Conservation (phyloP, 2,329 filamentous ascomycete genomes). For the Pseudogymnoascus sp. region DNA sequence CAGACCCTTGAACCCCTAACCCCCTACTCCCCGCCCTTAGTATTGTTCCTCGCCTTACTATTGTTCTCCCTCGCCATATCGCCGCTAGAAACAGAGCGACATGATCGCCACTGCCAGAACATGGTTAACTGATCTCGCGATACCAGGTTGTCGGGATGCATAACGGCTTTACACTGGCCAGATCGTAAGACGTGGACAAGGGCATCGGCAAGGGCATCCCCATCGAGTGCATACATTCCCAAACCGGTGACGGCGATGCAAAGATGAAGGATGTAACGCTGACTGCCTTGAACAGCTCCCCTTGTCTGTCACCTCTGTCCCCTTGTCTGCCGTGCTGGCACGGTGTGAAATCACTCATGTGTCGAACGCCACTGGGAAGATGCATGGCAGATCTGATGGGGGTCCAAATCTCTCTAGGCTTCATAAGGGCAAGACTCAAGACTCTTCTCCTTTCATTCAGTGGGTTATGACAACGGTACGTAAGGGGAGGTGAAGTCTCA, state of each 20-base stretch:
- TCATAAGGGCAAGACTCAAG: background rate
- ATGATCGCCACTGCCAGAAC: constrained; percentile 1
- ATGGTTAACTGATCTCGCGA: background rate
- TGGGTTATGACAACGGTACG: background rate
- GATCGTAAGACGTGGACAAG: background rate
- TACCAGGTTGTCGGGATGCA: background rate
- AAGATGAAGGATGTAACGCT: background rate
- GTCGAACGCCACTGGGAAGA: background rate
- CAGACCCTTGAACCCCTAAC: background rate
- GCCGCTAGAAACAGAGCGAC: background rate
- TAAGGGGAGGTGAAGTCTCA: background rate
- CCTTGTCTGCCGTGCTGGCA: background rate
- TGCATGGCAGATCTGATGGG: background rate
- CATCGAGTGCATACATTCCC: background rate
- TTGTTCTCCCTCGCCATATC: background rate
- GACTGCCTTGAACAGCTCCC: background rate
- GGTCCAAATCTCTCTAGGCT: background rate
- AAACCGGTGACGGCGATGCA: background rate
- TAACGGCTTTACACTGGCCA: background rate
- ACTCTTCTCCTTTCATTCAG: background rate
- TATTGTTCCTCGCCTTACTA: background rate
- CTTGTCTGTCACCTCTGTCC: background rate
- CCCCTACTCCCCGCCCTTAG: background rate
- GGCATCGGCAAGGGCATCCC: background rate
- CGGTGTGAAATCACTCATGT: background rate